Base-by-base conservation (phyloP, 768 basidiomycete genomes). In the Boletus rufocinnamomeus region DNA sequence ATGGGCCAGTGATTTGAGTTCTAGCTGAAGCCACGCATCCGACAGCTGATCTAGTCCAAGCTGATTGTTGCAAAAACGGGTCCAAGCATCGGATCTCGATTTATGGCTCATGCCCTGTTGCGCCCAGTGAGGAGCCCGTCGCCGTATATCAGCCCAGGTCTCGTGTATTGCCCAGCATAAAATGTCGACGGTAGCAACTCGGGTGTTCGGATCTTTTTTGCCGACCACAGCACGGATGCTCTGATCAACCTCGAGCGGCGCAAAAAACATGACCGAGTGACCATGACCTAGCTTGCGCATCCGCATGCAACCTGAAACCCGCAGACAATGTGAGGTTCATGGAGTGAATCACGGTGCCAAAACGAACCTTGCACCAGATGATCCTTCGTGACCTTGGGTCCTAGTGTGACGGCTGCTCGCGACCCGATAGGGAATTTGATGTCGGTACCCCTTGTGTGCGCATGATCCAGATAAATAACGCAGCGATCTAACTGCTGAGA, bases 201-300 rank as follows among this genome's bases (percentile, higher is more conserved):
- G 40, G 2, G 3, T 2, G 7, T 64, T 48, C 0, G 6, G 45
- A 28, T 56, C 30, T 2, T 10, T 19, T 25, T 68, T 70, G 19
- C 30, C 35, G 28, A 52, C 46, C 3, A 66, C 55, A 6, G 59
- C 46, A 23, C 76, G 74, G 54, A 82, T 80, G 2, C 54, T 53
- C 27, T 59, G 57, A 45, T 77, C 74, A 4, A 80, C 71, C 49
- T 79, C 78, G 0, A 60, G 63, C 1, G 80, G 75, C 2, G 77
- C 80, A 47, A 78, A 77, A 57, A 82, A 81, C 46, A 77, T 63
- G 11, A 81, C 69, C 4, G 79, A 77, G 57, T 82, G 81, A 0
- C 77, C 79, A 17, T 65, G 61, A 11, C 80, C 81, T 1, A 81
- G 69, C 57, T 74, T 73, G 2, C 81, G 74, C 80, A 82, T 80